Conservation (phyloP, 2,329 filamentous ascomycete genomes). For the Alternaria solani region DNA sequence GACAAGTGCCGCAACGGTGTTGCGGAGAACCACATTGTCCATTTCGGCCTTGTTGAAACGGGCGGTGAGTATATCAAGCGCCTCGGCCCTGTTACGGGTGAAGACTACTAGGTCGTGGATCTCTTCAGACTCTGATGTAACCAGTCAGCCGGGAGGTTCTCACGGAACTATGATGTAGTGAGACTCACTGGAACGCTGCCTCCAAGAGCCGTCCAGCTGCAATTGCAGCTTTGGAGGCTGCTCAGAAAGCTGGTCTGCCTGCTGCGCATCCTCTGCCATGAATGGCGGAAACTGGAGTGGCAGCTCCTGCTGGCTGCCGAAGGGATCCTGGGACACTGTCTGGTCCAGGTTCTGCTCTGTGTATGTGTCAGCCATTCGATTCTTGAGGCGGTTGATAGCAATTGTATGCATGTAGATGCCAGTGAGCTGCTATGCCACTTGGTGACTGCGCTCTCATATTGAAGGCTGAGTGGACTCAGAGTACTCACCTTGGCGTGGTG, state of each 20-base stretch:
- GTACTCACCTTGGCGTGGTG: slow-evolving; percentile 3
- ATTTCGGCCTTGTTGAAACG: slow-evolving; percentile 91
- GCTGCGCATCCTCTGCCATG: background rate
- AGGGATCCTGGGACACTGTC: background rate
- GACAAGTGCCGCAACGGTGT: background rate
- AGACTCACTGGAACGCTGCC: background rate
- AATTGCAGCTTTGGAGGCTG: background rate
- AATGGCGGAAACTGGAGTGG: background rate
- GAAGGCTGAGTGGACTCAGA: background rate
- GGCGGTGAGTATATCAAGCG: slow-evolving; percentile 70
- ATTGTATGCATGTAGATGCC: background rate
- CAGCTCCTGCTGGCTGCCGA: background rate
- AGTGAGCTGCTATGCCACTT: background rate
- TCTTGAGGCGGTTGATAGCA: background rate
- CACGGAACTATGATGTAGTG: background rate
- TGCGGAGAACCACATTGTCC: slow-evolving; percentile 67
- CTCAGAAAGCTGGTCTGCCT: background rate
- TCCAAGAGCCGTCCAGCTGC: background rate
- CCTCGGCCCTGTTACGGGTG: background rate
- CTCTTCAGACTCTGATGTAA: background rate
- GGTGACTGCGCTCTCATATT: too few relatives aligned
- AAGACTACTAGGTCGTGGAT: slow-evolving; percentile 5
- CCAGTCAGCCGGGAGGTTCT: background rate
- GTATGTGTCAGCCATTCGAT: background rate
- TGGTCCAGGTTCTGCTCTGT: background rate